These are phyloP conservation scores for Clarireedia homoeocarpa DNA, from an alignment of 2,329 filamentous ascomycete genomes.

Conservation along the genomic window DNA sequence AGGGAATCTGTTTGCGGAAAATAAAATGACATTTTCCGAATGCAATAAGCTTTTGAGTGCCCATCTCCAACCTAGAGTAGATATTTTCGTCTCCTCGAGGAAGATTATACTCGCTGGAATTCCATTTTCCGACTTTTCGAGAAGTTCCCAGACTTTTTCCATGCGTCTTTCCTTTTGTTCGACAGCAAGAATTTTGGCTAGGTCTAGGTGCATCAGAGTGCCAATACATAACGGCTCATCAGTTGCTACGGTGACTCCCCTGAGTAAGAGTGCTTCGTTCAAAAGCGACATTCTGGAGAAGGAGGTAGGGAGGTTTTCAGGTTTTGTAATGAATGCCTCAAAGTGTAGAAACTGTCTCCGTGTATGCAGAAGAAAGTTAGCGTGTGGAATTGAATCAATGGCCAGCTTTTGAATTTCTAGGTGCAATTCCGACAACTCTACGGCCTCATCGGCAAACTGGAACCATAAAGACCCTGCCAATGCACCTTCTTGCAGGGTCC, in stretches of 20 bases:
- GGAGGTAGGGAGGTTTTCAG: neutral
- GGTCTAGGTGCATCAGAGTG: neutral
- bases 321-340: neutral
- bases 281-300: conserved; percentile 7
- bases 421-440: neutral
- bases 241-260: conserved; percentile 29
- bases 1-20: neutral
- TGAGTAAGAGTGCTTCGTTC: conserved; percentile 24
- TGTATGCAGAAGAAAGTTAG: neutral
- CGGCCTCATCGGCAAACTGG: conserved; percentile 27
- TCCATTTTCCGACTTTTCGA: neutral
- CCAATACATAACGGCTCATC: conserved; percentile 27
- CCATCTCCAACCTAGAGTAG: conserved; percentile 24
- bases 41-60: conserved; percentile 16
- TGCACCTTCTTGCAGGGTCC: conserved; percentile 35
- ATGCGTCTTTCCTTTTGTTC: neutral
- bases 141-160: conserved; percentile 1
- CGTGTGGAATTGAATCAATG: neutral
- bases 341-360: neutral
- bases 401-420: neutral
- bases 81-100: conserved; percentile 1
- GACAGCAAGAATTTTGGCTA: neutral
- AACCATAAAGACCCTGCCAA: conserved; percentile 29
- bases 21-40: neutral
- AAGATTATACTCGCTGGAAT: neutral